phyloP scores from a whole-genome alignment of 2,329 filamentous ascomycete species.

The Chrysoporthe deuterocubensis region DNA sequence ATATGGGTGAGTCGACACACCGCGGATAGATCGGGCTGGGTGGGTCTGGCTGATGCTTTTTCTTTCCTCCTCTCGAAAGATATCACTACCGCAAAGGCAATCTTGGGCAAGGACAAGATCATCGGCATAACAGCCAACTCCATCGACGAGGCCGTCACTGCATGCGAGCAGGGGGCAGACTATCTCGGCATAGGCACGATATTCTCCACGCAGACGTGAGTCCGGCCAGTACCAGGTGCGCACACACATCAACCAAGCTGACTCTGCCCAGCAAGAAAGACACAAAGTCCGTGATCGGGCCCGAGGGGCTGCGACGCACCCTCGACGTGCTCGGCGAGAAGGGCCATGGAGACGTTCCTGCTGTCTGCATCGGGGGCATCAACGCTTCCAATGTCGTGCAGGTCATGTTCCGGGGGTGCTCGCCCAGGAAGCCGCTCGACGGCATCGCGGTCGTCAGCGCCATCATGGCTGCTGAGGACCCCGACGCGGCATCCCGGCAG shows the following conservation, averaged over 20 bases:
- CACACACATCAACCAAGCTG: background rate
- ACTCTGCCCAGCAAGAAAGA: conserved; percentile 72
- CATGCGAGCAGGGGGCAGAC: conserved; percentile 77
- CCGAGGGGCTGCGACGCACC: conserved; percentile 70
- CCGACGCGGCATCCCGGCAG: conserved; percentile 63
- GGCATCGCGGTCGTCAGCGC: conserved; percentile 90
- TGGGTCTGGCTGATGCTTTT: too few relatives aligned
- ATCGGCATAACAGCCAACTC: conserved; percentile 88
- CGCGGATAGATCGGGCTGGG: background rate
- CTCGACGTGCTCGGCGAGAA: conserved; percentile 61
- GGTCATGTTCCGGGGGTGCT: conserved; percentile 70
- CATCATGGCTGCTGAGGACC: conserved; percentile 74
- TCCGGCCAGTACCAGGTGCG: conserved; percentile 18
- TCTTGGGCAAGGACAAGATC: conserved; percentile 78
- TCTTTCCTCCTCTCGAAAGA: conserved; percentile 43
- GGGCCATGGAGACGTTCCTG: conserved; percentile 52
- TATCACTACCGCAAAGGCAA: conserved; percentile 65
- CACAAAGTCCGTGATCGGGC: conserved; percentile 80
- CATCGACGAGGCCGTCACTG: conserved; percentile 71
- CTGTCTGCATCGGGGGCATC: conserved; percentile 89
- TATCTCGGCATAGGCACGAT: conserved; percentile 92
- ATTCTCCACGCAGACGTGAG: conserved; percentile 80
- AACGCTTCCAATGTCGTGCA: conserved; percentile 75
- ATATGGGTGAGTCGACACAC: conserved; percentile 65
- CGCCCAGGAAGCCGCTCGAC: conserved; percentile 64